Base-by-base conservation (phyloP, 2,329 filamentous ascomycete genomes). In the Trichothecium roseum region DNA sequence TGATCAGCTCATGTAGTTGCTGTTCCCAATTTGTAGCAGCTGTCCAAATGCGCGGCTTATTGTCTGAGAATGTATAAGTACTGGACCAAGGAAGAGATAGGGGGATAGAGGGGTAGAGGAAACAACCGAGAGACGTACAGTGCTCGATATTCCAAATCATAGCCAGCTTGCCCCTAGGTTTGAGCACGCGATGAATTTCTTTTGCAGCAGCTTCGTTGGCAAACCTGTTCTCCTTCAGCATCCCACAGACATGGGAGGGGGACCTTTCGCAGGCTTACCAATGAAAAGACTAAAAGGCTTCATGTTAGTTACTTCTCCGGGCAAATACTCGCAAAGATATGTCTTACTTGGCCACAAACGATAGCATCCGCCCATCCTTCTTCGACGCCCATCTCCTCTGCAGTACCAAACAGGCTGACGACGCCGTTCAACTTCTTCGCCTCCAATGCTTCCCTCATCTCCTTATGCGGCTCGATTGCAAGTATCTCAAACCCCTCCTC, bases 111-210 rank as follows among this genome's bases (percentile, higher is more conserved):
- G 17, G 13, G n/a, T 15, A 30, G 24, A 17, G 20, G 18, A n/a
- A n/a, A n/a, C n/a, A n/a, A n/a, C n/a, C n/a, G 12, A 8, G 26
- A 16, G 17, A 59, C 68, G 48, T 56, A 79, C 78, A 84, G 43
- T 82, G 76, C 52, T 84, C 80, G 40, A 79, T 63, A 46, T 84
- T 85, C 81, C 82, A 86, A 36, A 86, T 77, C 52, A 83, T 55
- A 12, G 75, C 81, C 18, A 86, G 62, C 18, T 64, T 63, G 6
- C 70, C 71, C 6, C 68, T 68, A 1, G 74, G 74, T 47, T 69
- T 70, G 32, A 86, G 56, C 0, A 81, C 68, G 32, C 80, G 70
- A 44, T 75, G 68, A n/a, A 86, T 79, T 46, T 84, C 79, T 31
- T 62, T 55, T 18, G 87, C 57, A 0, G 79, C 63, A 26, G 72